A percentile compares a stretch with the other conserved stretches of the same genome.
Conservation (phyloP, 2,329 filamentous ascomycete genomes). For the Claviceps arundinis region DNA sequence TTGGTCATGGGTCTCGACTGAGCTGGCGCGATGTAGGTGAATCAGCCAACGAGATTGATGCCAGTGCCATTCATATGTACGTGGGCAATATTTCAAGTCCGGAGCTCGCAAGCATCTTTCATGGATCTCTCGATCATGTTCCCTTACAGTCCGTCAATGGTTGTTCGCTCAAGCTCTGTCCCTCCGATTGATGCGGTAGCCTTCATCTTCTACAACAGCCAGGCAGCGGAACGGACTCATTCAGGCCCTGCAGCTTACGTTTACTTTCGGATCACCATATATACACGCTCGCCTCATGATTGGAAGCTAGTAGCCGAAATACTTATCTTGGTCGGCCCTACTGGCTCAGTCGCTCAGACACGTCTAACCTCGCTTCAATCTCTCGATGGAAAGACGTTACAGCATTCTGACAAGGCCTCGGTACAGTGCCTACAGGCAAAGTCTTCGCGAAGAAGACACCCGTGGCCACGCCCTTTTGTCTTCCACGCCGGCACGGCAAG, state of each 20-base stretch:
- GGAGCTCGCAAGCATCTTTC: constrained; percentile 38
- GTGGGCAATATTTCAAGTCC: constrained; percentile 45
- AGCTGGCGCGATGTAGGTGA: constrained; percentile 49
- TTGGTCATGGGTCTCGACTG: constrained; percentile 69
- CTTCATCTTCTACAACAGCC: constrained; percentile 47
- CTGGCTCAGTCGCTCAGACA: too few species aligned
- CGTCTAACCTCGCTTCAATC: too few species aligned
- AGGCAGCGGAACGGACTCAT: constrained; percentile 50
- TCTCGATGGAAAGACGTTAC: too few species aligned
- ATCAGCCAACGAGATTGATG: constrained; percentile 55
- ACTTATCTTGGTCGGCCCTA: too few species aligned
- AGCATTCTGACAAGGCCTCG: constrained; percentile 28
- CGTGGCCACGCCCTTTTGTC: constrained; percentile 50
- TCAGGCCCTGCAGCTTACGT: constrained; percentile 31
- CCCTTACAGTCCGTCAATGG: constrained; percentile 43
- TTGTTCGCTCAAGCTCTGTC: constrained; percentile 27
- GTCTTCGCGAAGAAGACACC: constrained; percentile 39
- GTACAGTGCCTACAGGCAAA: constrained; percentile 44
- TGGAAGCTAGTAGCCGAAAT: too few species aligned
- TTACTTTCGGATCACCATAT: too few species aligned
- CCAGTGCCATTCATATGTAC: constrained; percentile 56
- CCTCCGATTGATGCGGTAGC: constrained; percentile 51
- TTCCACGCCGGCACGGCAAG: constrained; percentile 39
- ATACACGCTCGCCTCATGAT: too few species aligned
- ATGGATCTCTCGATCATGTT: constrained; percentile 61